These are phyloP conservation scores for Pyrus communis DNA, from an alignment of 306 rosid genomes.

Conservation along the genomic window DNA sequence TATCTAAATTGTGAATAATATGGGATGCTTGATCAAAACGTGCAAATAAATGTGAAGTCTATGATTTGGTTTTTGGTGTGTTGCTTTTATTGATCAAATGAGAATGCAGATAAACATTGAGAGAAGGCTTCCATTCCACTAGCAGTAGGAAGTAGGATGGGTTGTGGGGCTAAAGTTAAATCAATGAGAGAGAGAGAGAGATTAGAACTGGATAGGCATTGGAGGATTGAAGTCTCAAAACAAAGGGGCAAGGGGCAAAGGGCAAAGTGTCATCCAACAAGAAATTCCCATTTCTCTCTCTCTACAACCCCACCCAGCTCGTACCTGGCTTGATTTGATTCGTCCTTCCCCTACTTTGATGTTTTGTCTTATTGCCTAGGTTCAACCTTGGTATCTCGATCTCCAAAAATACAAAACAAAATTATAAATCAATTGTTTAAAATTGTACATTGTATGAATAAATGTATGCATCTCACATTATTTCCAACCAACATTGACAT, in stretches of 20 bases:
- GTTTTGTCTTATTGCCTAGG: slow-evolving; percentile 56
- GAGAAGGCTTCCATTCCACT: slow-evolving; percentile 14
- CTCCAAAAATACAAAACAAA: background rate
- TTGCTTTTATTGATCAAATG: slow-evolving; percentile 13
- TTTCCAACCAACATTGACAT: slow-evolving; percentile 47
- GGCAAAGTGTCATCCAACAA: slow-evolving; percentile 39
- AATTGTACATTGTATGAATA: background rate
- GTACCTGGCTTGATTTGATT: slow-evolving; percentile 44
- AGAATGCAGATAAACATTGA: slow-evolving; percentile 28
- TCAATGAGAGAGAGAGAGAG: slow-evolving; percentile 1
- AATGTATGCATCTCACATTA: background rate
- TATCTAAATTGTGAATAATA: slow-evolving; percentile 7
- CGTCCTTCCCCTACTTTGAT: slow-evolving; percentile 24
- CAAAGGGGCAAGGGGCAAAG: slow-evolving; percentile 9
- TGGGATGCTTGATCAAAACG: too few relatives aligned
- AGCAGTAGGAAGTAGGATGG: slow-evolving; percentile 26
- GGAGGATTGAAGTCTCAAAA: background rate
- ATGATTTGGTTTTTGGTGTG: slow-evolving; percentile 21
- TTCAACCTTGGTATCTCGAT: slow-evolving; percentile 32
- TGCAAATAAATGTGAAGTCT: background rate
- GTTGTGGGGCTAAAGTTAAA: slow-evolving; percentile 59
- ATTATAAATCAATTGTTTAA: background rate
- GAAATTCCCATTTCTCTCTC: slow-evolving; percentile 29
- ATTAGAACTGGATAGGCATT: slow-evolving; percentile 37
- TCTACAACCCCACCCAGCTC: background rate